Conservation (phyloP, 805 yeast species). For the Candida sonorensis region DNA sequence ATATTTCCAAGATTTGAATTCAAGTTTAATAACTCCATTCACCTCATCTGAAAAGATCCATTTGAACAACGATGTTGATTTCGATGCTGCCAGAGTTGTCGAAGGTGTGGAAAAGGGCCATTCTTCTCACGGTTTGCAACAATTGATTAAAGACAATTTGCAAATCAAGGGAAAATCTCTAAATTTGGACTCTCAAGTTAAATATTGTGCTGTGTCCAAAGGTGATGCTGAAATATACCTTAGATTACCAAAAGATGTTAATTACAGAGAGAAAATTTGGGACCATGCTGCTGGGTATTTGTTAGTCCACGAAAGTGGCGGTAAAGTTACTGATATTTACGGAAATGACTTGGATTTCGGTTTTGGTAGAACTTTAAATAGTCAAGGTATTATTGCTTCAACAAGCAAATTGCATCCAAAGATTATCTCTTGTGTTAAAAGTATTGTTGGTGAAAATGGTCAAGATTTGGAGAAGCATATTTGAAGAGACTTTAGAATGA, state of each 20-base stretch:
- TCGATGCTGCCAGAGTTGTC: slow-evolving; percentile 56
- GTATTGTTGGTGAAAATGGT: slow-evolving; percentile 28
- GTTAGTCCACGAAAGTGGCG: slow-evolving; percentile 85
- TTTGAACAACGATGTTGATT: slow-evolving; percentile 43
- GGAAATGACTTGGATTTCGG: slow-evolving; percentile 78
- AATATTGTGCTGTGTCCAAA: slow-evolving; percentile 83
- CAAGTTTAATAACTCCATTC: slow-evolving; percentile 32
- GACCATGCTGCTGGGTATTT: slow-evolving; percentile 97
- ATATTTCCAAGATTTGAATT: slow-evolving; percentile 39
- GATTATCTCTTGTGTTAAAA: slow-evolving; percentile 44
- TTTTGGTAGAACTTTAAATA: slow-evolving; percentile 69
- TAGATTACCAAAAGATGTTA: slow-evolving; percentile 71
- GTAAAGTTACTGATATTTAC: slow-evolving; percentile 76
- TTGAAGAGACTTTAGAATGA: too few species aligned
- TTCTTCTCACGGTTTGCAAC: slow-evolving; percentile 84
- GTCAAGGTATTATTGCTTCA: slow-evolving; percentile 94
- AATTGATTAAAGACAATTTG: slow-evolving; percentile 57
- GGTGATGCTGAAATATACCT: slow-evolving; percentile 92
- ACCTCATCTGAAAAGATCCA: slow-evolving; percentile 30
- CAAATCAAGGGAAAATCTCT: slow-evolving; percentile 53
- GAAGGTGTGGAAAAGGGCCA: slow-evolving; percentile 97
- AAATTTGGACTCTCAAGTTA: slow-evolving; percentile 92
- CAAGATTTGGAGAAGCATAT: slow-evolving; percentile 23
- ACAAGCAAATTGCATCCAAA: slow-evolving; percentile 37
- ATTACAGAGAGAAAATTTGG: slow-evolving; percentile 93